Conservation (phyloP, 1,139 yeast genomes). For the Suhomyces maxii region DNA sequence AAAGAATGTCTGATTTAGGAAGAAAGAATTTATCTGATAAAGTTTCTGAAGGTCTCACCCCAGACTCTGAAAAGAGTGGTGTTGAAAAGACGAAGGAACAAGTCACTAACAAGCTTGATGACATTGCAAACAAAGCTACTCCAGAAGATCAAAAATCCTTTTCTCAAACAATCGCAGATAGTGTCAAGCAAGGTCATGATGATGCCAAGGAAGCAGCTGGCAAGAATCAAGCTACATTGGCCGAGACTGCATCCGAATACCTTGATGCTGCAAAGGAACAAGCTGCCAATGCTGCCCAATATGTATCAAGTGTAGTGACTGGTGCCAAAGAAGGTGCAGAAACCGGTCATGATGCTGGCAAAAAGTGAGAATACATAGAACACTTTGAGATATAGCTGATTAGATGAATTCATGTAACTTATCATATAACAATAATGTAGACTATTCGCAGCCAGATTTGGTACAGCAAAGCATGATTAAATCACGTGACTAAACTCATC, state of each 20-base stretch:
- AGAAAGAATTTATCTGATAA: conserved; percentile 77
- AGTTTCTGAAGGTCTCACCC: conserved; percentile 65
- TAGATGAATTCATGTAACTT: no score
- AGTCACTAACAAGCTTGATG: conserved; percentile 66
- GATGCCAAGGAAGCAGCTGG: conserved; percentile 32
- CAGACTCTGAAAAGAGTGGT: conserved; percentile 67
- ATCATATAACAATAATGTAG: no score
- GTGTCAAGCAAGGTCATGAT: conserved; percentile 41
- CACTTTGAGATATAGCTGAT: neutral
- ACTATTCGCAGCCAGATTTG: no score
- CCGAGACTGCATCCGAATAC: conserved; percentile 61
- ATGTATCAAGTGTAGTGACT: conserved; percentile 55
- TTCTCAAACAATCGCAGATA: conserved; percentile 66
- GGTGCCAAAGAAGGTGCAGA: conserved; percentile 64
- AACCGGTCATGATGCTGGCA: conserved; percentile 41
- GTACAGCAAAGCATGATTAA: no score
- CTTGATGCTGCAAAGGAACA: conserved; percentile 63
- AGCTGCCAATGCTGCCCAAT: conserved; percentile 60
- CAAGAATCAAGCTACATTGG: conserved; percentile 35
- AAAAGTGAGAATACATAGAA: conserved; percentile 20
- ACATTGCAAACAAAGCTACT: conserved; percentile 54
- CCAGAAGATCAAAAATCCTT: conserved; percentile 71
- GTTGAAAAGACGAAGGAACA: conserved; percentile 70
- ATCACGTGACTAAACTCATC: neutral
- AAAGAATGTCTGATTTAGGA: conserved; percentile 67